A percentile compares a stretch with the other conserved stretches of the same genome.
Evolutionary conservation across 176 grass and related monocot genomes (phyloP).

Genomic region (Phoenix dactylifera): DNA sequence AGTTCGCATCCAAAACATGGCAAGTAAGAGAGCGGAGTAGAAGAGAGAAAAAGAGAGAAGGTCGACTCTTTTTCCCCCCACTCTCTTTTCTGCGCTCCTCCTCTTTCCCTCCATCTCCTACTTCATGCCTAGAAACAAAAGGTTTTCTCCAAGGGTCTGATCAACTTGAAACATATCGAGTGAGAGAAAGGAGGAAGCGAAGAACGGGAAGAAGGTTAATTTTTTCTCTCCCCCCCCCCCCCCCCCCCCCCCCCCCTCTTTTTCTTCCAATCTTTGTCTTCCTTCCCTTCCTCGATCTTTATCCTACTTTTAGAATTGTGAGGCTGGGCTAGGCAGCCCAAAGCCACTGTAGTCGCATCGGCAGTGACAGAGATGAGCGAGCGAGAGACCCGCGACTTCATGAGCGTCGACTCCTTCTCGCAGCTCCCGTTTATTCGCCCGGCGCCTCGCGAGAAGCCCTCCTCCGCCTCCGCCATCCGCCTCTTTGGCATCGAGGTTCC

Average conservation of each 20-base stretch:
- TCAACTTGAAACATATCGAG: background rate
- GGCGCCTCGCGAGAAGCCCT: conserved; percentile 22
- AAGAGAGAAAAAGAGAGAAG: too few relatives aligned
- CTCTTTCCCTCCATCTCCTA: background rate
- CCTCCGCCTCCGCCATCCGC: conserved; percentile 28
- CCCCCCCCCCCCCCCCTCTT: background rate
- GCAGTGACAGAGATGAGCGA: conserved; percentile 38
- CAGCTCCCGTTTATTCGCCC: conserved; percentile 61
- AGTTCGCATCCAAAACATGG: too few relatives aligned
- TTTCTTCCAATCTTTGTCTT: background rate
- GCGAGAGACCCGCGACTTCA: conserved; percentile 42
- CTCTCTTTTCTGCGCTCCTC: too few relatives aligned
- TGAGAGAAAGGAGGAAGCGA: background rate
- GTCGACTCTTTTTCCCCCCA: too few relatives aligned
- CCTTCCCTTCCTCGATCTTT: background rate
- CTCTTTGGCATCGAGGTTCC: conserved; percentile 70
- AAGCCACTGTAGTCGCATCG: too few relatives aligned
- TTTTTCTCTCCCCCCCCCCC: background rate
- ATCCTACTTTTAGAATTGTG: too few relatives aligned
- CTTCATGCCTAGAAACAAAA: background rate
- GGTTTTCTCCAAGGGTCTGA: background rate
- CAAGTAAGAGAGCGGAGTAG: too few relatives aligned
- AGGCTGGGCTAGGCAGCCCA: too few relatives aligned
- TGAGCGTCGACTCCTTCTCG: conserved; percentile 64
- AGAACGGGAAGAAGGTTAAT: background rate